Base-by-base conservation (phyloP, 805 yeast species). In the Candida krabiensis region DNA sequence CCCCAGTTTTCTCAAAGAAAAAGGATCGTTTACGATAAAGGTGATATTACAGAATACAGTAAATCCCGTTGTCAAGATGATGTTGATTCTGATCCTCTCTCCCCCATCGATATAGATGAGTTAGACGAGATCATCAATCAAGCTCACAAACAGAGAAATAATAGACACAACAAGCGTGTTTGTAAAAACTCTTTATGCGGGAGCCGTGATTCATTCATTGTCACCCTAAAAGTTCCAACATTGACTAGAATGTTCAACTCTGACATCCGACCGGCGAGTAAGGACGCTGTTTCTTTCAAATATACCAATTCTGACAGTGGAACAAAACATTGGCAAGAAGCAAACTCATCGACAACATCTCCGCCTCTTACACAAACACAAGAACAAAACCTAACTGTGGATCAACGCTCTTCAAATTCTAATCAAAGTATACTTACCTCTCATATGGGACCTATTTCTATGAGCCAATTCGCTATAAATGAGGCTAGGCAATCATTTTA, bases 101-200 rank as follows among this genome's bases (percentile, higher is more conserved):
- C 52, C 15, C 21, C 38, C 16, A 21, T 37, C 15, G 43, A 40
- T 16, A 31, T 35, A 3, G 45, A 39, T 5, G 51, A 47, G 14
- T 30, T 47, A 21, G 51, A 47, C 26, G 45, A 39, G n/a, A 47
- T 43, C 15, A 41, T 44, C 11, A 42, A 37, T 9, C 30, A 38
- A 22, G 51, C 48, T 5, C 47, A 40, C 11, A 28, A 19, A 22
- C 40, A 41, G 21, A 37, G 45, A 25, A 37, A 19, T 15, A 35
- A 35, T 28, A 28, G 37, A 4, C 5, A 18, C 2, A 17, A 30
- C 13, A 7, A 21, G 3, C 19, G 16, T 6, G 27, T 7, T 21
- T 7, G 24, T 4, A 26, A 19, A 12, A 4, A 6, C 16, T 13
- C 35, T 31, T 6, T 6, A 9, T n/a, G 8, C 11, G 7, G 9